Base-by-base conservation (phyloP, 164 flowering plant species). In the Chloranthus sessilifolius region DNA sequence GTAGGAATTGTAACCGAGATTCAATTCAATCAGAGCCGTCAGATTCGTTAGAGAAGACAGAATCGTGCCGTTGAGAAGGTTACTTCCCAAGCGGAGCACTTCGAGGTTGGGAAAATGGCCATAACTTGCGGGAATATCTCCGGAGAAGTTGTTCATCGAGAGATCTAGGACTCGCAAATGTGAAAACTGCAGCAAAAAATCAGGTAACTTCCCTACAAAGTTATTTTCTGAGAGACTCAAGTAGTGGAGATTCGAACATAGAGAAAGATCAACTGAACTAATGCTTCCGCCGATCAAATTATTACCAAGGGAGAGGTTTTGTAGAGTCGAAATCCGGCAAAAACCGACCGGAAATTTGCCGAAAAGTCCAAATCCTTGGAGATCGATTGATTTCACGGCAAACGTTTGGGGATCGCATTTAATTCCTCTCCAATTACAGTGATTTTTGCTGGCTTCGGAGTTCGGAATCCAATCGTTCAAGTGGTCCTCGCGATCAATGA, bases 361-460 rank as follows among this genome's bases (percentile, higher is more conserved):
- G 31, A 66, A 20, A 15, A 83, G 5, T 2, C n/a, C 46, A 1
- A 73, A 43, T 7, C 61, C 57, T 31, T 71, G 1, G 3, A 79
- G 61, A 52, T 77, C 59, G 28, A 85, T 59, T 4, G 78, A 49
- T 7, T 47, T 41, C 2, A 85, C 65, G 2, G 58, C 36, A 0
- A 6, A 17, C 0, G 53, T 59, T 1, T 0, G 16, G 7, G 63
- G 7, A 12, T 71, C 71, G 44, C 96, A 88, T 1, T 60, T 7
- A 39, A 88, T 52, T 49, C 96, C 96, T 2, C 79, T 66, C 96
- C 96, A 88, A 34, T 61, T 58, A 53, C 96, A 88, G 0, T 77
- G 82, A 12, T 59, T 22, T 8, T 49, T 7, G n/a, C 5, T 1
- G 0, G 29, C 33, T 11, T 12, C 7, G 15, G 40, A 7, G 2